Base-by-base conservation (phyloP, 192 early-diverging fungal genomes). In the Geranomyces variabilis region DNA sequence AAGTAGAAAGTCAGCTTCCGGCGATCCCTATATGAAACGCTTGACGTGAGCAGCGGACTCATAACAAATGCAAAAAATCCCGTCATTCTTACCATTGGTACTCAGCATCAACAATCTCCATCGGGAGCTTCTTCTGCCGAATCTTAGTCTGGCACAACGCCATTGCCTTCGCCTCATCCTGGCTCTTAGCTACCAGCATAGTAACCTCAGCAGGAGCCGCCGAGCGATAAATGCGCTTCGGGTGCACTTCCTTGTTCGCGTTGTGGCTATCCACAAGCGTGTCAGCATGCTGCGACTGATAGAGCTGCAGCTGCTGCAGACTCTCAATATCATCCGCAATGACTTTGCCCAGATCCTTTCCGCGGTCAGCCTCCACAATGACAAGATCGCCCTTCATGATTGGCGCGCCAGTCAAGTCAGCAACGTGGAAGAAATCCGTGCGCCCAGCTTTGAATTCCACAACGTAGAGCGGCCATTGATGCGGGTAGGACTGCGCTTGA, bases 1-100 rank as follows among this genome's bases (percentile, higher is more conserved):
- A 96, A 99, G 77, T 96, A 96, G 58, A 97, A 99, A 0, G 95
- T 97, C 53, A 99, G 82, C 86, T 99, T 99, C 70, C 93, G 89
- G 19, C 96, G 87, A 79, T 99, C 95, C 89, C 91, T 93, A 74
- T 21, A 19, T 62, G 36, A 21, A 33, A 17, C 19, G 29, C 29
- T 41, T 41, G 10, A n/a, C n/a, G n/a, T n/a, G n/a, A n/a, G n/a
- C n/a, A n/a, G n/a, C n/a, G n/a, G n/a, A n/a, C n/a, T n/a, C n/a
- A n/a, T n/a, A n/a, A n/a, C n/a, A n/a, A n/a, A n/a, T n/a, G n/a
- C n/a, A 15, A 60, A 1, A 60, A 1, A 64, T 43, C 21, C 63
- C 0, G 44, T 64, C 33, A 64, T 41, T n/a, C 76, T 71, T 80
- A 93, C 93, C 96, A 99, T 80, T 99, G 97, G 69, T 93, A 99